Conservation (phyloP, 768 basidiomycete species). For the Phanerochaete carnosa region DNA sequence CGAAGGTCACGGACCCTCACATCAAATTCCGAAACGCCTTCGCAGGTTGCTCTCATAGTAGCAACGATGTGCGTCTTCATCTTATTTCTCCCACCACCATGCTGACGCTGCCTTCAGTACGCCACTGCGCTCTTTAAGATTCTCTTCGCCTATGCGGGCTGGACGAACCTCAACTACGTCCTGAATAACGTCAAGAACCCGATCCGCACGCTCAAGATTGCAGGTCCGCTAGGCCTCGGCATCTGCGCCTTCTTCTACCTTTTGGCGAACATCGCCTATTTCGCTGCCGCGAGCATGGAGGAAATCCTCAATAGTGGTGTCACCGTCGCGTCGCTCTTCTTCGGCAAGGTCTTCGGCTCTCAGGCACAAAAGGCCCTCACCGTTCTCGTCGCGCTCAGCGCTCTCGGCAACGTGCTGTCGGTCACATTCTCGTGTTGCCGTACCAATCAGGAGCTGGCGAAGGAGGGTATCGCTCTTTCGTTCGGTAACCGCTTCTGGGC, state of each 20-base stretch:
- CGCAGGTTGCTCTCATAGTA: constrained; percentile 48
- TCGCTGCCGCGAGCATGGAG: constrained; percentile 46
- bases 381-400: constrained; percentile 50
- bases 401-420: constrained; percentile 29
- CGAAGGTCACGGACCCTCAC: constrained; percentile 50
- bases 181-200: constrained; percentile 60
- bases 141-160: constrained; percentile 44
- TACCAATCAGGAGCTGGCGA: constrained; percentile 60
- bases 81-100: not conserved
- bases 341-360: constrained; percentile 53
- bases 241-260: constrained; percentile 53
- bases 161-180: constrained; percentile 58
- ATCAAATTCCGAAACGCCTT: constrained; percentile 59
- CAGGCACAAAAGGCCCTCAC: constrained; percentile 52
- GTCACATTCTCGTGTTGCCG: constrained; percentile 45
- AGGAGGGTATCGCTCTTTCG: constrained; percentile 59
- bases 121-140: constrained; percentile 62
- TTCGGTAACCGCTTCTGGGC: constrained; percentile 61
- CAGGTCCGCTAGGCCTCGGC: constrained; percentile 55
- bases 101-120: constrained; percentile 35
- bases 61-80: constrained; percentile 39
- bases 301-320: constrained; percentile 47
- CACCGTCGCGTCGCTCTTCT: constrained; percentile 58
- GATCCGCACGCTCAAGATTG: constrained; percentile 58
- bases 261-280: constrained; percentile 57